Evolutionary conservation across 306 rosid species (phyloP), one percentile per base, ranked within the genome.

Genomic region (Dryas octopetala): DNA sequence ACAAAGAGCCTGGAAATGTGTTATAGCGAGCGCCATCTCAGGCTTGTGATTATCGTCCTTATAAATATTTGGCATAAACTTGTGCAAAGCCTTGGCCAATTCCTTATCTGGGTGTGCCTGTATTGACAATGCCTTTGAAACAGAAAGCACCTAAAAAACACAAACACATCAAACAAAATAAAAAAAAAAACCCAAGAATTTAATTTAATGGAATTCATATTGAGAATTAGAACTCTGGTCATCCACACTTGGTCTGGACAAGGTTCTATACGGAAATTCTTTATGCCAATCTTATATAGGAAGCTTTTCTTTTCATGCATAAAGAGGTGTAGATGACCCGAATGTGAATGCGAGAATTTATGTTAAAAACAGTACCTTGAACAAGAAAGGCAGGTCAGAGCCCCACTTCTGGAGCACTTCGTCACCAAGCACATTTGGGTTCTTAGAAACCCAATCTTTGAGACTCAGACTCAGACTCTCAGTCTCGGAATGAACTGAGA

Each of bases 51-150:
- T 95, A 11, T 81, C 96, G 81, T 95, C 99, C 80, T 91, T 95
- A 67, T 95, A 95, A 49, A 85, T 9, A 78, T 79, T 76, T 38
- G 99, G 99, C 7, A 59, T 88, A 71, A 85, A 59, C 79, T 90
- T 92, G 75, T 95, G 97, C 88, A 95, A 78, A 38, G 65, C 59
- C 86, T 86, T 88, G 5, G 99, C 99, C 85, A 90, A 76, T 9
- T 92, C 93, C 89, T 90, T 95, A 70, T 95, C 96, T 0, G 99
- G 99, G 75, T 95, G 99, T 52, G 99, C 99, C 85, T 95, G 99
- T 28, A 95, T 95, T 10, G 99, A 95, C 85, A 92, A 86, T 47
- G 96, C 93, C 69, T 95, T 95, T 14, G 78, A 87, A 77, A 95
- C 97, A 40, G 99, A 95, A 10, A 95, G 89, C 54, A 95, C 96